phyloP scores from a whole-genome alignment of 192 early-diverging fungal genomes.

The Glomus cerebriforme region DNA sequence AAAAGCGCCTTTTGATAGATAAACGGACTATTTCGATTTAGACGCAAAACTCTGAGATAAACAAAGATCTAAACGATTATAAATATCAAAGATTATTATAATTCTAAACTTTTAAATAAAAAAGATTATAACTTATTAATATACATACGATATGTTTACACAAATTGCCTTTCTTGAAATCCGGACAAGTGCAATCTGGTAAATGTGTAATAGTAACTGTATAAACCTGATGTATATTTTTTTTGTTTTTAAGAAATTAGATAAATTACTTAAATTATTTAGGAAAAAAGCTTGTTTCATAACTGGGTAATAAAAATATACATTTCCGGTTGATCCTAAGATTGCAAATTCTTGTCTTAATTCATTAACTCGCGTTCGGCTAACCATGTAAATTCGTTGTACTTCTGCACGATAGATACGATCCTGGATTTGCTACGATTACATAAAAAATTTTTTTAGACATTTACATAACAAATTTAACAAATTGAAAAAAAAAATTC shows the following conservation, averaged over 20 bases:
- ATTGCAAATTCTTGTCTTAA: not conserved
- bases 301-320: not conserved
- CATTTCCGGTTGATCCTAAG: constrained; percentile 8
- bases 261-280: not conserved
- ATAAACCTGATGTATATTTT: not conserved
- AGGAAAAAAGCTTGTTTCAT: not conserved
- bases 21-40: not conserved
- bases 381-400: constrained; percentile 3
- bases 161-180: not conserved
- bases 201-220: not conserved
- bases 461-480: too few species aligned
- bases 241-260: not conserved
- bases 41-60: not conserved
- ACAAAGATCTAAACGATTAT: not conserved
- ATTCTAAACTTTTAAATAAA: not conserved
- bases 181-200: constrained; percentile 6
- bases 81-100: not conserved
- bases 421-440: not conserved
- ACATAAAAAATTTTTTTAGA: too few species aligned
- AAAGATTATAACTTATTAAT: not conserved
- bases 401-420: not conserved
- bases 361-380: not conserved
- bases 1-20: constrained; percentile 11
- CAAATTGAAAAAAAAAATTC: not conserved
- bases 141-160: constrained; percentile 13